phyloP scores from a whole-genome alignment of 2,329 filamentous ascomycete genomes.

The Orbilia blumenaviensis region DNA sequence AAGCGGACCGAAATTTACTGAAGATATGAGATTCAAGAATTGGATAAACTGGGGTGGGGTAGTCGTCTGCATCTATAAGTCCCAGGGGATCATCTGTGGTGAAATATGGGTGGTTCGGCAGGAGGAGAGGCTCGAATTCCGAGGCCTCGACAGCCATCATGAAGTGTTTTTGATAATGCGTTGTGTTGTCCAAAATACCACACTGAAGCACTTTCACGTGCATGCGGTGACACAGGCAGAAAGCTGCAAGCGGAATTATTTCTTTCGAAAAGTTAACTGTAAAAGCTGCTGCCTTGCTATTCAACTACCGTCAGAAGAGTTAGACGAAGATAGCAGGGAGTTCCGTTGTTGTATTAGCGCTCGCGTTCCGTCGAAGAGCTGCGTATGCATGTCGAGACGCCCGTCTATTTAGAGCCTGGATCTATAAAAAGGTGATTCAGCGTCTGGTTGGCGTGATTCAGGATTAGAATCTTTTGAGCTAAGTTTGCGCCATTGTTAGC shows the following conservation, averaged over 20 bases:
- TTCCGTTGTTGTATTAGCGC: conserved; percentile 8
- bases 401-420: too few relatives aligned
- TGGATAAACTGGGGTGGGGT: conserved; percentile 7
- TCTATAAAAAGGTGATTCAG: conserved; percentile 17
- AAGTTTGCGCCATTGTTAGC: conserved; percentile 17
- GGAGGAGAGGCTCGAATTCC: neutral
- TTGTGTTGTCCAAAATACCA: conserved; percentile 47
- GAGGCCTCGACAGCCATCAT: neutral
- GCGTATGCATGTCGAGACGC: conserved; percentile 1
- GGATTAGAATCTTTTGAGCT: conserved; percentile 12
- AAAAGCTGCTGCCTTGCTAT: too few relatives aligned
- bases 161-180: neutral
- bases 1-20: neutral
- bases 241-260: neutral
- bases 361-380: neutral
- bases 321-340: neutral
- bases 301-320: neutral
- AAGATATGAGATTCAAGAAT: conserved; percentile 39
- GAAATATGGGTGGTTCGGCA: conserved; percentile 31
- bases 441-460: conserved; percentile 15
- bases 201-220: conserved; percentile 10
- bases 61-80: conserved; percentile 20
- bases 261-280: too few relatives aligned
- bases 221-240: conserved; percentile 19
- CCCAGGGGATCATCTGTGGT: conserved; percentile 42